phyloP scores from a whole-genome alignment of 176 grass and related monocot genomes.

The Neostapfia colusana region DNA sequence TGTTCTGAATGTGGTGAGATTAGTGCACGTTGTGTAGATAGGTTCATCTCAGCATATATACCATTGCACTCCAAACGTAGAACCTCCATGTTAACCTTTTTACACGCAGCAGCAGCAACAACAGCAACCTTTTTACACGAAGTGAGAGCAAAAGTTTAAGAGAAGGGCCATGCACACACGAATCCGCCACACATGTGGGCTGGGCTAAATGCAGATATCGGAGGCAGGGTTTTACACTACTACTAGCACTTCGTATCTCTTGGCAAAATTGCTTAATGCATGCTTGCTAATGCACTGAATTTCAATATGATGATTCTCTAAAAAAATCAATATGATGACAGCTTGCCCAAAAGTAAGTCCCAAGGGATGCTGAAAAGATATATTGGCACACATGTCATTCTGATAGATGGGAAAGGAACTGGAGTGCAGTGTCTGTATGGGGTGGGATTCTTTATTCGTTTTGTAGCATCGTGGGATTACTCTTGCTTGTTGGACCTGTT shows the following conservation, averaged over 20 bases:
- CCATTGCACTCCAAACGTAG: not conserved
- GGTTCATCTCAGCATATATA: not conserved
- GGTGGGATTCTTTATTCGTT: not conserved
- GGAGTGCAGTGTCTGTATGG: too few relatives aligned
- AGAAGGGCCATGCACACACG: not conserved
- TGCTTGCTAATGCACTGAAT: not conserved
- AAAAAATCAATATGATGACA: slow-evolving; percentile 11
- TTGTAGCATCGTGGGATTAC: not conserved
- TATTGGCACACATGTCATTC: not conserved
- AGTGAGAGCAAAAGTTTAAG: not conserved
- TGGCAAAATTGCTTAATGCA: not conserved
- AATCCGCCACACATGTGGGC: not conserved
- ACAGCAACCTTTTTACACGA: too few relatives aligned
- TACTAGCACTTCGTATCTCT: not conserved
- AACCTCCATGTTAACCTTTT: not conserved
- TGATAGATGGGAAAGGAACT: not conserved
- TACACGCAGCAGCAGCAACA: not conserved
- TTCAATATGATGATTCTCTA: slow-evolving; percentile 9
- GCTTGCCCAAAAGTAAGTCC: not conserved
- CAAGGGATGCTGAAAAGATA: not conserved
- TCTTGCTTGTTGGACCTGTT: not conserved
- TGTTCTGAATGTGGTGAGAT: too few relatives aligned
- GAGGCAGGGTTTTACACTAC: not conserved
- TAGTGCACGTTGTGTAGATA: not conserved
- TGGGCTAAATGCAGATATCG: not conserved